A percentile compares a stretch with the other conserved stretches of the same genome.
Evolutionary conservation across 2,329 filamentous ascomycete species (phyloP).

Genomic region (Aureobasidium uvarum): DNA sequence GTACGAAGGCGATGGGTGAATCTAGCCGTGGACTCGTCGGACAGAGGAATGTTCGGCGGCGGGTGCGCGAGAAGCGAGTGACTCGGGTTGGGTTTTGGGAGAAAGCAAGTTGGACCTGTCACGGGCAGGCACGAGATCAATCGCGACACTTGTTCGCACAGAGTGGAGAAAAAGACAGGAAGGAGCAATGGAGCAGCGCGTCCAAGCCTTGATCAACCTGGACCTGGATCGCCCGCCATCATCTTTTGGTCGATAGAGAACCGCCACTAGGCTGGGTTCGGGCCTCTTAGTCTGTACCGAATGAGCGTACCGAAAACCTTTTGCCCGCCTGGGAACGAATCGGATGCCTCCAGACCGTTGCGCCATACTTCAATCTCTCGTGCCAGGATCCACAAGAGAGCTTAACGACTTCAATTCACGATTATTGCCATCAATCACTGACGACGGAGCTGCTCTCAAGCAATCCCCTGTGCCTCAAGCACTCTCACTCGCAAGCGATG

Average conservation of each 20-base stretch:
- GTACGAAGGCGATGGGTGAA: background rate
- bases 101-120: background rate
- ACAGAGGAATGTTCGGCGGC: conserved; percentile 15
- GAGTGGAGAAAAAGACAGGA: conserved; percentile 23
- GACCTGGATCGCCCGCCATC: conserved; percentile 25
- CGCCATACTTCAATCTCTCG: conserved; percentile 18
- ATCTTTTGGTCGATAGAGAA: conserved; percentile 26
- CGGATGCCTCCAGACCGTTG: conserved; percentile 22
- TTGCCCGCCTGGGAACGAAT: conserved; percentile 26
- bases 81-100: background rate
- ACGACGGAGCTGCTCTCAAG: background rate
- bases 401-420: background rate
- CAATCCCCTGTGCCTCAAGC: background rate
- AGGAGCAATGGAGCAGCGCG: conserved; percentile 20
- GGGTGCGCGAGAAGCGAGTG: conserved; percentile 19
- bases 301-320: conserved; percentile 26
- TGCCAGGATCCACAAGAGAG: conserved; percentile 11
- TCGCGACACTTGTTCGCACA: conserved; percentile 18
- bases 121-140: conserved; percentile 11
- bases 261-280: conserved; percentile 27
- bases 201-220: conserved; percentile 22
- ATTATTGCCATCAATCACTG: conserved; percentile 11
- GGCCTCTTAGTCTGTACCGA: conserved; percentile 26
- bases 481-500: background rate
- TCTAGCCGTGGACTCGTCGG: conserved; percentile 2